Conservation (phyloP, 805 yeast genomes). For the Wickerhamiella allomyrinae region DNA sequence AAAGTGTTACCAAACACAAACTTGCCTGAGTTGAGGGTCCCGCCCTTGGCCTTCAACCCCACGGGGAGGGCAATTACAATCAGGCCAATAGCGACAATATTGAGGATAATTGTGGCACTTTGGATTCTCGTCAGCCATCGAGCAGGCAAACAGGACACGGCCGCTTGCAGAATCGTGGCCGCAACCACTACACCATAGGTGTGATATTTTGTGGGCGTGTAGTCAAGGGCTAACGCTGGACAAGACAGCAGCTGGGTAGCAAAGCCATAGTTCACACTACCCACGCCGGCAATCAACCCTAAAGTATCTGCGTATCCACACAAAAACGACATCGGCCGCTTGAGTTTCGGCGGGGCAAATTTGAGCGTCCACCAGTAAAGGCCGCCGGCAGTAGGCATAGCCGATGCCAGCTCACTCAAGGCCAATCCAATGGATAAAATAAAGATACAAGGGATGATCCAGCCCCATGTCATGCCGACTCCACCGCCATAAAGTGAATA, state of each 20-base stretch:
- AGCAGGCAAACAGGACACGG: constrained; percentile 42
- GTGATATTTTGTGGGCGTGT: constrained; percentile 33
- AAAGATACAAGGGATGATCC: constrained; percentile 43
- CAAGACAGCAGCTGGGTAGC: constrained; percentile 37
- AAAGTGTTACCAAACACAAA: constrained; percentile 39
- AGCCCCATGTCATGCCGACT: constrained; percentile 53
- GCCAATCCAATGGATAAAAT: constrained; percentile 41
- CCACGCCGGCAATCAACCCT: constrained; percentile 49
- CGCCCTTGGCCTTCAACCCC: constrained; percentile 24
- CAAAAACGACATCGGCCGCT: constrained; percentile 41
- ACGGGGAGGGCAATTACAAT: constrained; percentile 49
- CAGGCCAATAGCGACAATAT: constrained; percentile 36
- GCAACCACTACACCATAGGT: constrained; percentile 53
- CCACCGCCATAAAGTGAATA: constrained; percentile 47
- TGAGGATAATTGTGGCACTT: constrained; percentile 39
- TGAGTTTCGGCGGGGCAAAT: constrained; percentile 41
- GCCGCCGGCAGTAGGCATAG: constrained; percentile 64
- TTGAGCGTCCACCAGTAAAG: constrained; percentile 51
- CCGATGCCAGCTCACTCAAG: constrained; percentile 49
- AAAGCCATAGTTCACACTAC: constrained; percentile 57
- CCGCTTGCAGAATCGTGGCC: constrained; percentile 37
- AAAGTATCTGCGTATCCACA: constrained; percentile 53
- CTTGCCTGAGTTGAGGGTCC: constrained; percentile 32
- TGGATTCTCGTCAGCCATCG: constrained; percentile 42
- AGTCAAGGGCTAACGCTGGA: constrained; percentile 30